phyloP scores from a whole-genome alignment of 257 asterid genomes.

The Lycium barbarum region DNA sequence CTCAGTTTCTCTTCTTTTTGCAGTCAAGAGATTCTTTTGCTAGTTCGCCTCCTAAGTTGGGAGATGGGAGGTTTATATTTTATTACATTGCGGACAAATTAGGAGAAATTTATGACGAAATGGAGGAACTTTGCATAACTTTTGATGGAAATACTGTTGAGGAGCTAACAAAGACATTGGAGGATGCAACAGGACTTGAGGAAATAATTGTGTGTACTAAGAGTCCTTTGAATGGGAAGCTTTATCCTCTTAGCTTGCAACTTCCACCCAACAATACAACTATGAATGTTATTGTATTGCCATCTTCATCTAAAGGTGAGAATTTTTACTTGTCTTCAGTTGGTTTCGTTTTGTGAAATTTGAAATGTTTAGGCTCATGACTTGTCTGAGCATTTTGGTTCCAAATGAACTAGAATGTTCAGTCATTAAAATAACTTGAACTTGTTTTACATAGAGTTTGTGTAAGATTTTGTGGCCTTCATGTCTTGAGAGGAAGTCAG shows the following conservation, averaged over 20 bases:
- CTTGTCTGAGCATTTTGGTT: not conserved
- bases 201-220: conserved; percentile 72
- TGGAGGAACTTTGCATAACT: conserved; percentile 65
- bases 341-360: not conserved
- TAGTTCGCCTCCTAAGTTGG: conserved; percentile 66
- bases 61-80: conserved; percentile 73
- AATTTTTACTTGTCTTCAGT: not conserved
- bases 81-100: conserved; percentile 63
- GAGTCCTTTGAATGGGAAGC: conserved; percentile 84
- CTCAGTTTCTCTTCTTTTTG: conserved; percentile 21
- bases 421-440: not conserved
- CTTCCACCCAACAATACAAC: conserved; percentile 89
- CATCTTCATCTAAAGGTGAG: conserved; percentile 67
- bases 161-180: conserved; percentile 62
- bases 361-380: not conserved
- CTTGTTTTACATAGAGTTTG: conserved; percentile 18
- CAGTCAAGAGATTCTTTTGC: conserved; percentile 75
- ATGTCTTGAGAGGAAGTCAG: not conserved
- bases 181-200: conserved; percentile 64
- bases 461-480: not conserved
- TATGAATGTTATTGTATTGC: conserved; percentile 73
- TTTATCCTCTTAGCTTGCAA: conserved; percentile 88
- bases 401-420: not conserved
- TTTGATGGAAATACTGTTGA: conserved; percentile 72
- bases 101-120: conserved; percentile 71